These are phyloP conservation scores for Talinum fruticosum DNA, from an alignment of 148 eudicot genomes.

Conservation along the genomic window DNA sequence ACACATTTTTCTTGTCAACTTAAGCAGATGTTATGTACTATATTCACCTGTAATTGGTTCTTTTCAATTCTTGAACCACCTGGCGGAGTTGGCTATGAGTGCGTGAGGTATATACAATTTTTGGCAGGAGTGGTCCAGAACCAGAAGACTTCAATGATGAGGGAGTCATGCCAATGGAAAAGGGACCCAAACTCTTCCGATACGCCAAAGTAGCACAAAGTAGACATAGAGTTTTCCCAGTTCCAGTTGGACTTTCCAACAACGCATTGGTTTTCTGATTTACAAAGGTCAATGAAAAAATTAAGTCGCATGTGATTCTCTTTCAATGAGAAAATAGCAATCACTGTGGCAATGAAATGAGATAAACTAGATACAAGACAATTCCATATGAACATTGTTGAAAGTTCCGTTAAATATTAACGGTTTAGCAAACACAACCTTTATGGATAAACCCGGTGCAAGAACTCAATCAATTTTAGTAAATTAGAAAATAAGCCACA, in stretches of 20 bases:
- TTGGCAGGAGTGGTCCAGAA: constrained; percentile 40
- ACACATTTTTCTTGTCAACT: background rate
- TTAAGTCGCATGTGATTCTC: background rate
- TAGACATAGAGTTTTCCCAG: constrained; percentile 96
- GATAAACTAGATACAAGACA: background rate
- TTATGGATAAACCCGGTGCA: background rate
- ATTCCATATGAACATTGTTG: background rate
- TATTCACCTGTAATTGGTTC: constrained; percentile 83
- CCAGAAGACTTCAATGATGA: constrained; percentile 41
- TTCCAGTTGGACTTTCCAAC: constrained; percentile 98
- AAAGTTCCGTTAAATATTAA: background rate
- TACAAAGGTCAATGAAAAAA: background rate
- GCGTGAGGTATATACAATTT: constrained; percentile 82
- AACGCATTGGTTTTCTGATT: constrained; percentile 77
- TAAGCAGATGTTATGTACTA: background rate
- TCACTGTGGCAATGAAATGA: background rate
- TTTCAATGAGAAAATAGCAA: background rate
- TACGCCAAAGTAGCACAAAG: constrained; percentile 96
- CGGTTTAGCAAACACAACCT: background rate
- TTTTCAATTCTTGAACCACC: constrained; percentile 82
- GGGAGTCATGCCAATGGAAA: constrained; percentile 40
- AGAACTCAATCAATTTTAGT: background rate
- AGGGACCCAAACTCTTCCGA: constrained; percentile 83
- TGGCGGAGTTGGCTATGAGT: constrained; percentile 97
- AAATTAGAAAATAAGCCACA: background rate